phyloP scores from a whole-genome alignment of 768 basidiomycete species.

The Rhodosporidiobolus sp. region DNA sequence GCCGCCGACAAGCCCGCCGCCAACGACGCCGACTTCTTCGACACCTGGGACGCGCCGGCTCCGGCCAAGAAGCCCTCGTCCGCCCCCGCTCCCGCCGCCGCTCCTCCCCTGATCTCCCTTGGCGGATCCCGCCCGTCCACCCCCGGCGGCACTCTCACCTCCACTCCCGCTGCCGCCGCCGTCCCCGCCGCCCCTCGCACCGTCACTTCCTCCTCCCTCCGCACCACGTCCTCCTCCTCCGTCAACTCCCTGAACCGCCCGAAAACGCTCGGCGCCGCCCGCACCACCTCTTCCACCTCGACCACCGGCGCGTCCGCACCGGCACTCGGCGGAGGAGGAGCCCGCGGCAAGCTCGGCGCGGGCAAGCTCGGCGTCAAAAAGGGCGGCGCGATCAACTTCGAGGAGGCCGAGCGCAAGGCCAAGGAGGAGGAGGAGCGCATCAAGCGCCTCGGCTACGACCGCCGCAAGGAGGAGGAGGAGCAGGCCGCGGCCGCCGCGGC shows the following conservation, averaged over 20 bases:
- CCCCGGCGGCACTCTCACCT: slow-evolving; percentile 2
- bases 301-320: background rate
- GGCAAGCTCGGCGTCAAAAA: slow-evolving; percentile 77
- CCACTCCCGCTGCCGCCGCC: slow-evolving; percentile 17
- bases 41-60: slow-evolving; percentile 87
- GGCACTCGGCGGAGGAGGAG: background rate
- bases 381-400: slow-evolving; percentile 80
- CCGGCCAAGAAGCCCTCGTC: slow-evolving; percentile 46
- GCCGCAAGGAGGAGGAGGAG: slow-evolving; percentile 77
- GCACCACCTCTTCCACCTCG: slow-evolving; percentile 12
- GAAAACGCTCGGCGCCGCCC: slow-evolving; percentile 31
- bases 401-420: slow-evolving; percentile 85
- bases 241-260: slow-evolving; percentile 34
- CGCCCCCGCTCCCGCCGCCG: slow-evolving; percentile 48
- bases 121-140: slow-evolving; percentile 23
- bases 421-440: slow-evolving; percentile 87
- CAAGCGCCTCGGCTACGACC: slow-evolving; percentile 86
- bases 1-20: background rate
- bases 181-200: slow-evolving; percentile 48
- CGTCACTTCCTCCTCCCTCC: slow-evolving; percentile 51
- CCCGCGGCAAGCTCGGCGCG: slow-evolving; percentile 52
- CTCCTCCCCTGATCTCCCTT: slow-evolving; percentile 43
- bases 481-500: slow-evolving; percentile 46
- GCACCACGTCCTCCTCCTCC: slow-evolving; percentile 45
- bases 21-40: slow-evolving; percentile 87